Base-by-base conservation (phyloP, 2,329 filamentous ascomycete species). In the Colletotrichum sp. region DNA sequence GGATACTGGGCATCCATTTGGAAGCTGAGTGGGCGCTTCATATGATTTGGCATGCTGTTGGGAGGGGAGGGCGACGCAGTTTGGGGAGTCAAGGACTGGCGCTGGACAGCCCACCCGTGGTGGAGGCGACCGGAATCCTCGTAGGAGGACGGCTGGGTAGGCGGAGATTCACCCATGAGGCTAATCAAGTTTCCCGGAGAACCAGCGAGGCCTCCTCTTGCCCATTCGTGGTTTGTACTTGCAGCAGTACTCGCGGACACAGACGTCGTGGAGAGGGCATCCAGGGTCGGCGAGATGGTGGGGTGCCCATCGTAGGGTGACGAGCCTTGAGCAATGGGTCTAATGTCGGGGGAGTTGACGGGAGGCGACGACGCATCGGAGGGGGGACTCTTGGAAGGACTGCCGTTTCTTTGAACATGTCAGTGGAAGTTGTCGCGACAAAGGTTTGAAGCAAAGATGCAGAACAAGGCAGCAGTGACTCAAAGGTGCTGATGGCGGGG, bases 101-200 rank as follows among this genome's bases (percentile, higher is more conserved):
- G 84, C 75, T 90, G 83, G 77, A 81, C 89, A 78, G 86, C 86
- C 87, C 85, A 89, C 80, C 86, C 84, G 49, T 88, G 87, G 55
- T 86, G 83, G 63, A 87, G 80, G 44, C 86, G 86, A 69, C 85
- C 79, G 8, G 86, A 82, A 77, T 90, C 88, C 79, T 90, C 88
- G 77, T 89, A 90, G 3, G 88, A 90, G 25, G 88, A 90, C 19
- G 88, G 88, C 63, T 88, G 88, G 22, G 88, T 90, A 4, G 89
- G 89, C 64, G 89, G 89, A 27, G 89, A 90, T 78, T 90, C 89
- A 70, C 88, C 88, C 81, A 86, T 85, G 74, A 90, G 81, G 80
- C 85, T 89, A 77, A 90, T 89, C 72, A 90, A 83, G 75, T 90
- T 90, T 67, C 87, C 86, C n/a, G 89, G 89, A n/a, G 89, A 90